Evolutionary conservation across 2,329 filamentous ascomycete genomes (phyloP).

Genomic region (Exophiala mesophila): DNA sequence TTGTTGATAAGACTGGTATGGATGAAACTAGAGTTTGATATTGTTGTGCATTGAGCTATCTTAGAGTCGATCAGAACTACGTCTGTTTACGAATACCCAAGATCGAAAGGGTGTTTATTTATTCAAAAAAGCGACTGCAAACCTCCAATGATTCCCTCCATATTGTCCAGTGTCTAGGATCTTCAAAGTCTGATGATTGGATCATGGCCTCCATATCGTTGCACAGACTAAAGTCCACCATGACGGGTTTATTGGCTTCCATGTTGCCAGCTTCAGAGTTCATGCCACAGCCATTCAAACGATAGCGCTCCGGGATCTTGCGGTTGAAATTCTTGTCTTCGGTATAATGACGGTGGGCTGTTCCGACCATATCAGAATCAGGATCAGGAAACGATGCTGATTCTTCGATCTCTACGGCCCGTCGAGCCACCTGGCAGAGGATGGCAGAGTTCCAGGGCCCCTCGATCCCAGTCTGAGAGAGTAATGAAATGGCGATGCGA

Average conservation of each 20-base stretch:
- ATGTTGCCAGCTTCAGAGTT: not conserved
- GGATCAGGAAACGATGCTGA: not conserved
- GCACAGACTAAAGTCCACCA: constrained; percentile 1
- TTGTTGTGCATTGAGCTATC: too few species aligned
- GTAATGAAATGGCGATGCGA: not conserved
- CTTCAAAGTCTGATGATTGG: not conserved
- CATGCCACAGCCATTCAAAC: constrained; percentile 1
- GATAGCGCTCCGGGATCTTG: not conserved
- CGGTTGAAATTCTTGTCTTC: not conserved
- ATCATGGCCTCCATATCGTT: not conserved
- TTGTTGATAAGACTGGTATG: not conserved
- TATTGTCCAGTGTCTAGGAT: not conserved
- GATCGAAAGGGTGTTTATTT: too few species aligned
- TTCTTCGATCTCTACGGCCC: constrained; percentile 2
- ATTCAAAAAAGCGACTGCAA: too few species aligned
- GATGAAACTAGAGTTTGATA: too few species aligned
- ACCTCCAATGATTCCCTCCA: not conserved
- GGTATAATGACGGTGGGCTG: too few species aligned
- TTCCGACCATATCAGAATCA: not conserved
- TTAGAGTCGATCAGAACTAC: too few species aligned
- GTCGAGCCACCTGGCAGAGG: not conserved
- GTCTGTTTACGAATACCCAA: too few species aligned
- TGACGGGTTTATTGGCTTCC: not conserved
- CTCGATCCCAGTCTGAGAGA: not conserved
- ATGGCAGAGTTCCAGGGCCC: constrained; percentile 1